Conservation (phyloP, 225 moss, liverwort and hornwort genomes). For the Marchantia polymorpha region DNA sequence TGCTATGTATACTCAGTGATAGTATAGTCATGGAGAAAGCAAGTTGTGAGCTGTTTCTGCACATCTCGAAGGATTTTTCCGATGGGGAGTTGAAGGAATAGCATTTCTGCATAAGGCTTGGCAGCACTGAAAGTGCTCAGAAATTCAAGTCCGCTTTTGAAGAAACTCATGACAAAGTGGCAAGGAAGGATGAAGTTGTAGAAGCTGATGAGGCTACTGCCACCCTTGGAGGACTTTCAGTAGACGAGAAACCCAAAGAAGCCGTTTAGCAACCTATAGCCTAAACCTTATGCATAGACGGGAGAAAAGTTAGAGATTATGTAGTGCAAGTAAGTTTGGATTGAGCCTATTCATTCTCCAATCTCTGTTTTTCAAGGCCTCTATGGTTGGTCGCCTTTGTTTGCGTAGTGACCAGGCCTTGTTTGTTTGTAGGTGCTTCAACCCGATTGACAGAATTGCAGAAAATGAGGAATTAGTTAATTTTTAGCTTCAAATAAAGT, state of each 20-base stretch:
- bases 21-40: neutral
- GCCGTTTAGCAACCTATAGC: slow-evolving; percentile 26
- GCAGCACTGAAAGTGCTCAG: slow-evolving; percentile 49
- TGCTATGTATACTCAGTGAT: too few species aligned
- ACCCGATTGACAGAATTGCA: too few species aligned
- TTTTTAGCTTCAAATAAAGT: too few species aligned
- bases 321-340: slow-evolving; percentile 22
- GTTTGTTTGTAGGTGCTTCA: slow-evolving; percentile 28
- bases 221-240: slow-evolving; percentile 32
- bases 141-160: slow-evolving; percentile 62
- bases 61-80: too few species aligned
- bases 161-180: slow-evolving; percentile 55
- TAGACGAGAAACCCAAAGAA: slow-evolving; percentile 25
- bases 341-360: slow-evolving; percentile 13
- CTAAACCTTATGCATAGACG: slow-evolving; percentile 6
- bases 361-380: slow-evolving; percentile 24
- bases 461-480: too few species aligned
- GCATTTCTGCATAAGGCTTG: too few species aligned
- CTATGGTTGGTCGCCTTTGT: slow-evolving; percentile 13
- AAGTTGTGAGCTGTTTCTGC: neutral
- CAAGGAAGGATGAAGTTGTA: slow-evolving; percentile 39
- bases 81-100: too few species aligned
- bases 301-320: slow-evolving; percentile 11
- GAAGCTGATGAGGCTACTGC: slow-evolving; percentile 61
- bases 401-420: slow-evolving; percentile 14